phyloP scores from a whole-genome alignment of 345 rosid species.

The Rhizophora mangle region DNA sequence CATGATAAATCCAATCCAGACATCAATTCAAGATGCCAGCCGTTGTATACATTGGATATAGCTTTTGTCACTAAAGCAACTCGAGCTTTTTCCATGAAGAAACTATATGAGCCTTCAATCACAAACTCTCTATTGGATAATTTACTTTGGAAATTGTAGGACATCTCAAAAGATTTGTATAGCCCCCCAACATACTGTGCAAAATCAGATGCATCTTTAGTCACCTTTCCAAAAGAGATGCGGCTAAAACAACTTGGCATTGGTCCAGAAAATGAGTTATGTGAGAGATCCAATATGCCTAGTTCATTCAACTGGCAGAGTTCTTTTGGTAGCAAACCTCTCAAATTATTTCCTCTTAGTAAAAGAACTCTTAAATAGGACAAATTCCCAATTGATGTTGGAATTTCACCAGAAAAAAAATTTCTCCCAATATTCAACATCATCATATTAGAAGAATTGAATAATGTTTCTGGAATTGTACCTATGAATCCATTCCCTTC shows the following conservation, averaged over 20 bases:
- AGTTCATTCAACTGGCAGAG: not conserved
- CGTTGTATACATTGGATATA: no score
- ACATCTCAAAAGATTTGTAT: no score
- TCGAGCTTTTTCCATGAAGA: no score
- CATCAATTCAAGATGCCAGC: no score
- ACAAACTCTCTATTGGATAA: no score
- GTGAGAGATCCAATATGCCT: conserved; percentile 4
- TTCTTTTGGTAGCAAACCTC: not conserved
- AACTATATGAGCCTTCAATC: no score
- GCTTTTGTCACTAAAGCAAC: no score
- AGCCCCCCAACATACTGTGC: no score
- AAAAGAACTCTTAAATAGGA: not conserved
- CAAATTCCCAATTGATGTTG: not conserved
- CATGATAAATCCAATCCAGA: no score
- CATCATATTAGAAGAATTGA: not conserved
- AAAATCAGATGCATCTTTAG: not conserved
- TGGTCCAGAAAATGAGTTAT: conserved; percentile 1
- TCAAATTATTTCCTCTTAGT: not conserved
- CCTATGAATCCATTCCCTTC: not conserved
- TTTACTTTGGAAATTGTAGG: no score
- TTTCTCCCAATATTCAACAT: not conserved
- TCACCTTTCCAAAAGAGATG: not conserved
- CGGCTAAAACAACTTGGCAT: not conserved
- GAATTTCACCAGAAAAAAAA: not conserved
- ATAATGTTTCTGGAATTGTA: not conserved